Base-by-base conservation (phyloP, 2,329 filamentous ascomycete species). In the Scedosporium minutisporum region DNA sequence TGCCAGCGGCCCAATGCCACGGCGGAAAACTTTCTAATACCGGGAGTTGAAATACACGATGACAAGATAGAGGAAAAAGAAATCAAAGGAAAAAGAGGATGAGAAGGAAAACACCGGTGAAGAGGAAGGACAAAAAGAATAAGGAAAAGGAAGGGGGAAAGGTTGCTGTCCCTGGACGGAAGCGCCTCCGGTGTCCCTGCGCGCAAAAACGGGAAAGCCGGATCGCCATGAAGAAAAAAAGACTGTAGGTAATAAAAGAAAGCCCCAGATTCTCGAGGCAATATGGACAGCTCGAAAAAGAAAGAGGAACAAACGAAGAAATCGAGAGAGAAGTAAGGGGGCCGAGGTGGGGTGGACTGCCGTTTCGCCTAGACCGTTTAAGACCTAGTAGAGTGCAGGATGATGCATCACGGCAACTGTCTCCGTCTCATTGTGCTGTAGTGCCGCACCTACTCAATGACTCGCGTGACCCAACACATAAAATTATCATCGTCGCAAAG, bases 391-490 rank as follows among this genome's bases (percentile, higher is more conserved):
- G 33, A 38, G 33, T 12, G 33, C 33, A 38, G 33, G 9, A 10
- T 6, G 10, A 14, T 38, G 10, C 33, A 38, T 38, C 33, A 10
- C 33, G 10, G 33, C 2, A 12, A 12, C 33, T 5, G 6, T 18
- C 44, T 48, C 44, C 44, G 44, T 48, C 44, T 48, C 16, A 6
- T 5, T 46, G n/a, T 21, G 3, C 9, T 7, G 7, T 44, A 4
- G 25, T 38, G 2, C 33, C 7, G 23, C 23, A n/a, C 48, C 48
- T 27, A 66, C 14, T 63, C 65, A n/a, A 64, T 29, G n/a, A 65
- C 59, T n/a, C 64, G 51, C 3, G 71, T 66, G 1, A 72, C 68
- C 70, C 71, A 74, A 16, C 58, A 60, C 65, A 67, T 71, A 66
- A 69, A 74, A 4, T 60, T 64, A 1, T 59, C 14, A 62, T 73